Evolutionary conservation across 306 rosid genomes (phyloP), one percentile per base, ranked within the genome.

Genomic region (Sindora glabra): DNA sequence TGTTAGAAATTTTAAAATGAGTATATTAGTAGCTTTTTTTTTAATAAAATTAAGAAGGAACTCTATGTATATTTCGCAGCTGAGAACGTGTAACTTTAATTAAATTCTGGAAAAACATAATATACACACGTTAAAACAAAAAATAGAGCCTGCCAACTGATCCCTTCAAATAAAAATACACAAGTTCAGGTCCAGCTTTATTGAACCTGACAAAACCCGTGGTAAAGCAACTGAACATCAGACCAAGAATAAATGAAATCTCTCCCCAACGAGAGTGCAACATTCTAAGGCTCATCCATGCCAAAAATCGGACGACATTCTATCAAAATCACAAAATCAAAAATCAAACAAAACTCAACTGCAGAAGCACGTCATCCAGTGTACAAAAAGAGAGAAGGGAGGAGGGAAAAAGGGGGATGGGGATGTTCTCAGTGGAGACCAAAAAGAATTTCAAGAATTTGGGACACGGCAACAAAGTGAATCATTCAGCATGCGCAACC

Each of bases 401-500:
- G 3, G 60, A n/a, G n/a, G n/a, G n/a, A n/a, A n/a, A n/a, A n/a
- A n/a, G n/a, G n/a, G n/a, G n/a, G n/a, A n/a, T n/a, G n/a, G n/a
- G n/a, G n/a, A n/a, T n/a, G n/a, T n/a, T 49, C 58, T 39, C 76
- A 17, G 33, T 36, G 52, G 50, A n/a, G 77, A 12, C 59, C 73
- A 69, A 72, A 86, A 75, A 70, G 79, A 56, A 64, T 77, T 24
- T 77, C 63, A 59, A 67, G 76, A 64, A 55, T 26, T 60, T 48
- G 45, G 56, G 22, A 46, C 64, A 63, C 62, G 41, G 52, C 67
- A 34, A 14, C 18, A 25, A 26, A 29, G 10, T 18, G 48, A 62
- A 52, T 61, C 62, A 7, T 62, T 92, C 83, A 92, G 82, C 99
- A 92, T 45, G 95, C 88, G 41, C 99, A 92, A 48, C 99, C 96